Conservation (phyloP, 1,139 yeast species). For the Schwanniomyces etchellsii region DNA sequence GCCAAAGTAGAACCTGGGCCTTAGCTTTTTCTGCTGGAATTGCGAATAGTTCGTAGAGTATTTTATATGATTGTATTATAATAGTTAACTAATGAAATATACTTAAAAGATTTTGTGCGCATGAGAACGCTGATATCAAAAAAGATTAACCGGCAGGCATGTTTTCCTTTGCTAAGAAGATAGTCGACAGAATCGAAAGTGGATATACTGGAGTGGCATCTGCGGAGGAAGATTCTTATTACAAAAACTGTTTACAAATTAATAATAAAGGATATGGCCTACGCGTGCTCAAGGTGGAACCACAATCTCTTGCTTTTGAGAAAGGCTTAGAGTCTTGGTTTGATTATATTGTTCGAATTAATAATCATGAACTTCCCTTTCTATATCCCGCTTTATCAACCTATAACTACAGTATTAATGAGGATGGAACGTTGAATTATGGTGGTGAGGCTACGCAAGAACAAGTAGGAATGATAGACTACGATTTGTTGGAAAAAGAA, state of each 20-base stretch:
- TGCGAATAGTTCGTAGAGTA: slow-evolving; percentile 7
- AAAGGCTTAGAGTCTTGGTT: slow-evolving; percentile 71
- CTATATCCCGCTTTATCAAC: slow-evolving; percentile 27
- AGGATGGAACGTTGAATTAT: slow-evolving; percentile 39
- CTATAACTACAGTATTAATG: slow-evolving; percentile 31
- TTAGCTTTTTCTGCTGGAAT: slow-evolving; percentile 68
- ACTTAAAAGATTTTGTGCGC: too few relatives aligned
- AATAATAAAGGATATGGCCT: slow-evolving; percentile 42
- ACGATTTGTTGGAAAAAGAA: slow-evolving; percentile 30
- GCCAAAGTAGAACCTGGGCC: slow-evolving; percentile 89
- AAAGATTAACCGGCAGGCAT: too few relatives aligned
- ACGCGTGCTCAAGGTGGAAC: slow-evolving; percentile 34
- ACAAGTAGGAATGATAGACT: slow-evolving; percentile 34
- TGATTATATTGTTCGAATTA: slow-evolving; percentile 74
- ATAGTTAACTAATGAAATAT: too few relatives aligned
- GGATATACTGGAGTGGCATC: slow-evolving; percentile 21
- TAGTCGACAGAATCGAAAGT: slow-evolving; percentile 73
- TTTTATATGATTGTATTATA: too few relatives aligned
- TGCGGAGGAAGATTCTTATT: slow-evolving; percentile 43
- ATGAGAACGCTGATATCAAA: too few relatives aligned
- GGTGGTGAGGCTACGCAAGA: slow-evolving; percentile 31
- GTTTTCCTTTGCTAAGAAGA: slow-evolving; percentile 85
- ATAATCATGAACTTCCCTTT: slow-evolving; percentile 68
- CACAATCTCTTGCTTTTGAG: slow-evolving; percentile 34
- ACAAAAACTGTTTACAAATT: slow-evolving; percentile 35